These are phyloP conservation scores for Dipodascus albidus DNA, from an alignment of 805 yeast genomes.

Conservation along the genomic window DNA sequence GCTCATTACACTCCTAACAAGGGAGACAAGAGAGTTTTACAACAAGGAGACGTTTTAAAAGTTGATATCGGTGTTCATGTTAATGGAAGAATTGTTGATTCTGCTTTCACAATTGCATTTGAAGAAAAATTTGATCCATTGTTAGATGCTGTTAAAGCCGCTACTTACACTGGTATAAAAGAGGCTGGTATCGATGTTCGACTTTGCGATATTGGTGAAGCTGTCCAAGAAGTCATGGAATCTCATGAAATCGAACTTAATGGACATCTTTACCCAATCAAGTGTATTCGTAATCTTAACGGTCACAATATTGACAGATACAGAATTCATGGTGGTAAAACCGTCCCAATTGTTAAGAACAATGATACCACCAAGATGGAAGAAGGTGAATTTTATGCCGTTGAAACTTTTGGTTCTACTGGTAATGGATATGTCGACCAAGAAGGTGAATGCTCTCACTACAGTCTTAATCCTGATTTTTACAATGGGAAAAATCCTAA, in stretches of 20 bases:
- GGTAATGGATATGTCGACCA: conserved; percentile 83
- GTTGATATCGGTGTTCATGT: conserved; percentile 96
- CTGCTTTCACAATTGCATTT: conserved; percentile 88
- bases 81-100: conserved; percentile 86
- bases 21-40: conserved; percentile 74
- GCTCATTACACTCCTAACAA: conserved; percentile 98
- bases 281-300: conserved; percentile 81
- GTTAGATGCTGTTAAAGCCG: conserved; percentile 77
- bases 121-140: conserved; percentile 73
- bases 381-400: conserved; percentile 96
- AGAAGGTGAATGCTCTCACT: conserved; percentile 92
- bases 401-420: conserved; percentile 95
- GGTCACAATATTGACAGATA: conserved; percentile 88
- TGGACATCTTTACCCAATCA: conserved; percentile 76
- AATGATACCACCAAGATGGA: conserved; percentile 97
- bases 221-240: conserved; percentile 95
- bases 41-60: conserved; percentile 88
- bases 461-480: conserved; percentile 49
- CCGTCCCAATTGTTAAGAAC: conserved; percentile 91
- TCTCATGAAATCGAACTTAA: conserved; percentile 84
- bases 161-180: conserved; percentile 85
- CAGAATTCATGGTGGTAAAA: conserved; percentile 86
- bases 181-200: conserved; percentile 96
- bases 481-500: conserved; percentile 22
- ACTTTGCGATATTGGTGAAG: conserved; percentile 89